Conservation (phyloP, 2,329 filamentous ascomycete species). For the Fusarium devonianum region DNA sequence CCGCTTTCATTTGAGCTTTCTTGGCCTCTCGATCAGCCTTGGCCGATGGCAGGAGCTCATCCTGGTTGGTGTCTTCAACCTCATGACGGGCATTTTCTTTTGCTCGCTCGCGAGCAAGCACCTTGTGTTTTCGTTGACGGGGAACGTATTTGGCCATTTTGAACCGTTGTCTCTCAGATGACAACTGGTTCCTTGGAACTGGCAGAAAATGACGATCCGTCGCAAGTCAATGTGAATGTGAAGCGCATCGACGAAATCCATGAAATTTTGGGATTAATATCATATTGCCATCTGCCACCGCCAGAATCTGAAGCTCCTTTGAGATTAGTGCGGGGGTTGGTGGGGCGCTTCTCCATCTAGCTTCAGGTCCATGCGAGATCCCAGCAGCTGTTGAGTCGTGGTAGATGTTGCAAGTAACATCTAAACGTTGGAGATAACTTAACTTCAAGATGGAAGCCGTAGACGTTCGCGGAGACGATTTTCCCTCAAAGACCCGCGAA, state of each 20-base stretch:
- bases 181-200: slow-evolving; percentile 17
- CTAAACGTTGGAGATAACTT: slow-evolving; percentile 14
- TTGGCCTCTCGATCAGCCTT: slow-evolving; percentile 62
- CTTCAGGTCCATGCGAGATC: slow-evolving; percentile 16
- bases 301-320: slow-evolving; percentile 42
- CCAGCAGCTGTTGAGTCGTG: slow-evolving; percentile 2
- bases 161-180: slow-evolving; percentile 10
- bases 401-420: slow-evolving; percentile 7
- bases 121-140: slow-evolving; percentile 72
- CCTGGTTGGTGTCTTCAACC: slow-evolving; percentile 48
- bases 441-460: slow-evolving; percentile 48
- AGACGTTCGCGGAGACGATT: slow-evolving; percentile 62
- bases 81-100: slow-evolving; percentile 52
- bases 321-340: slow-evolving; percentile 49
- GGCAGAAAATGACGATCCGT: slow-evolving; percentile 21
- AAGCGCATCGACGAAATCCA: slow-evolving; percentile 21
- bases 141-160: slow-evolving; percentile 66
- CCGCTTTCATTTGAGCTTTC: slow-evolving; percentile 62
- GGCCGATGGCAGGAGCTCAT: slow-evolving; percentile 45
- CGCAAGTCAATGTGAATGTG: slow-evolving; percentile 16
- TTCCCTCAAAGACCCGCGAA: slow-evolving; percentile 70
- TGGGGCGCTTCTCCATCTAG: slow-evolving; percentile 19
- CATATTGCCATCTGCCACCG: slow-evolving; percentile 50
- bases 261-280: slow-evolving; percentile 47
- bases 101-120: slow-evolving; percentile 68